Base-by-base conservation (phyloP, 2,329 filamentous ascomycete species). In the Epichloe coenophiala region DNA sequence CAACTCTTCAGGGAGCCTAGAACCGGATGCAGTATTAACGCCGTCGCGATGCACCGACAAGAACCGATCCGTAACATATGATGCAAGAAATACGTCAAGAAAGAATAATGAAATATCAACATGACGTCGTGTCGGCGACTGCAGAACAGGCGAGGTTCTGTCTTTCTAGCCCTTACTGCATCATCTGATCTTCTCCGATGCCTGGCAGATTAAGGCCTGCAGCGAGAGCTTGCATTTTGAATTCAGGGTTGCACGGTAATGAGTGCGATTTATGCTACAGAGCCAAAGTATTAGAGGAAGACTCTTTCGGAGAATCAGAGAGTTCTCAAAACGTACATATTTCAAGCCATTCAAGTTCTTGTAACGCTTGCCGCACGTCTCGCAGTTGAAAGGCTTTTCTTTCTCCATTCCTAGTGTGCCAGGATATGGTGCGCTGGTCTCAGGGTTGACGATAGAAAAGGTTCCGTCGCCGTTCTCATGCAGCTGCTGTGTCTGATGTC, bases 401-500 rank as follows among this genome's bases (percentile, higher is more conserved):
- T 97, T 98, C 71, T 98, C 93, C 93, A 98, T 98, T n/a, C 93
- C 93, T 37, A 95, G 74, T 1, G 93, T 97, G 35, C 93, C 93
- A 0, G 93, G 93, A 57, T 97, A 98, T 0, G 93, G 93, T 1
- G 88, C 80, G 31, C 87, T 93, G 0, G 93, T 97, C 63, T 95
- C 87, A 0, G 93, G 93, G 60, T 98, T 95, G 48, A 98, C 91
- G 58, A 98, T 98, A 0, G 91, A 97, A 65, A 95, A 97, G 2
- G 93, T 96, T 48, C 93, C 93, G 62, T 98, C 93, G 15, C 87
- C 86, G 60, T 98, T 98, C 66, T 96, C 90, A 63, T 96, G 90
- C 53, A 98, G 76, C 65, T 95, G 88, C 65, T 98, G 93, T 55
- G 91, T 97, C 62, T 94, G 89, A 66, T 98, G 93, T 17, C 93